phyloP scores from a whole-genome alignment of 345 rosid genomes.

The Sisymbrium altissimum region DNA sequence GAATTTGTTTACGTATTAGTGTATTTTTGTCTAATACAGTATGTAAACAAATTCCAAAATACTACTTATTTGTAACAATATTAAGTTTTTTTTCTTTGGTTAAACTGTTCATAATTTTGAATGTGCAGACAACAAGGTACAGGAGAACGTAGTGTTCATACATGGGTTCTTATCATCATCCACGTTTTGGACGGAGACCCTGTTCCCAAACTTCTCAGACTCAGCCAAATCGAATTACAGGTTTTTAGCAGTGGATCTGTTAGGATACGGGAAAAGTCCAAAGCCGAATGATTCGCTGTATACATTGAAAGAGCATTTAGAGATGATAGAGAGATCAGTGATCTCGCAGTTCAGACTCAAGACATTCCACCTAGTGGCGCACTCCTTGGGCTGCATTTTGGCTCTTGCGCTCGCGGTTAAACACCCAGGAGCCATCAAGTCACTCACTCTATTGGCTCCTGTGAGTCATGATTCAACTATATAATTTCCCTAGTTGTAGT shows the following conservation, averaged over 20 bases:
- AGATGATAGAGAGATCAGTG: constrained; percentile 82
- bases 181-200: constrained; percentile 91
- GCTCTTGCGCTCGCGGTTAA: constrained; percentile 91
- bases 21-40: too few relatives aligned
- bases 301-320: constrained; percentile 86
- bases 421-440: constrained; percentile 71
- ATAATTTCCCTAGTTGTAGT: background rate
- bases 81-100: background rate
- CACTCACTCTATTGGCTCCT: constrained; percentile 88
- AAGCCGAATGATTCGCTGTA: constrained; percentile 91
- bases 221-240: constrained; percentile 62
- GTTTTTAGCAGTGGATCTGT: constrained; percentile 74
- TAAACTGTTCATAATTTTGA: background rate
- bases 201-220: constrained; percentile 85
- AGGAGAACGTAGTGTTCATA: constrained; percentile 82
- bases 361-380: constrained; percentile 95
- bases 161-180: constrained; percentile 99
- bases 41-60: background rate
- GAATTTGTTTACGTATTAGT: too few relatives aligned
- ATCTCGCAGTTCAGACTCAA: constrained; percentile 60
- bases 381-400: constrained; percentile 96
- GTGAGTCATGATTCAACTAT: constrained; percentile 53
- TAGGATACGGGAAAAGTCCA: constrained; percentile 94
- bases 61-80: background rate
- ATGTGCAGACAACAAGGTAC: constrained; percentile 40